Evolutionary conservation across 805 yeast genomes (phyloP).

Genomic region (Metschnikowia amazonensis): DNA sequence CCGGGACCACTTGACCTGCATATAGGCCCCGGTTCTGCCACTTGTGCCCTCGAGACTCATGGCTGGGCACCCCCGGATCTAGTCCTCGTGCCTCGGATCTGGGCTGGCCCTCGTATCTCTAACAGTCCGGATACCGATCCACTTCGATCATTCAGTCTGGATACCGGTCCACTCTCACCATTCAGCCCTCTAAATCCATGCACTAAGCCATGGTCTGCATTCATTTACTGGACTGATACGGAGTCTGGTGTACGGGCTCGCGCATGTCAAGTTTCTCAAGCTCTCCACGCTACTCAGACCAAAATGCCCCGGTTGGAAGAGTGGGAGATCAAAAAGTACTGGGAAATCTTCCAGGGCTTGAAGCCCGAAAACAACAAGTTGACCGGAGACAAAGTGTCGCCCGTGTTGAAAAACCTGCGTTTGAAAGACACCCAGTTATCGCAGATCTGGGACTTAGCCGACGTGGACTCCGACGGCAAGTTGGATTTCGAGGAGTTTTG

Average conservation of each 20-base stretch:
- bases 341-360: constrained; percentile 94
- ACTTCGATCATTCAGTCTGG: no score
- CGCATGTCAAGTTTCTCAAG: not conserved
- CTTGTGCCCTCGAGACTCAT: no score
- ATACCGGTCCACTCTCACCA: no score
- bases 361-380: constrained; percentile 77
- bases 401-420: constrained; percentile 68
- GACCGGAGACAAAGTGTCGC: constrained; percentile 78
- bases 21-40: no score
- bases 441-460: constrained; percentile 76
- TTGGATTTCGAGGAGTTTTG: constrained; percentile 97
- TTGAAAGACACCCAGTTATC: constrained; percentile 62
- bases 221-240: no score
- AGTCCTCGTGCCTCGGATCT: no score
- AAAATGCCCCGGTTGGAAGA: constrained; percentile 72
- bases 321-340: constrained; percentile 94
- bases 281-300: not conserved
- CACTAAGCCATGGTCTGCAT: no score
- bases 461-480: constrained; percentile 26
- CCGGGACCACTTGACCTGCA: no score
- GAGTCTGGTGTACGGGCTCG: constrained; percentile 4
- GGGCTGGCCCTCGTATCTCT: no score
- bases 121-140: no score
- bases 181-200: no score
- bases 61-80: no score